These are phyloP conservation scores for Saksenaea vasiformis DNA, from an alignment of 371 early-diverging fungal genomes.

Conservation along the genomic window DNA sequence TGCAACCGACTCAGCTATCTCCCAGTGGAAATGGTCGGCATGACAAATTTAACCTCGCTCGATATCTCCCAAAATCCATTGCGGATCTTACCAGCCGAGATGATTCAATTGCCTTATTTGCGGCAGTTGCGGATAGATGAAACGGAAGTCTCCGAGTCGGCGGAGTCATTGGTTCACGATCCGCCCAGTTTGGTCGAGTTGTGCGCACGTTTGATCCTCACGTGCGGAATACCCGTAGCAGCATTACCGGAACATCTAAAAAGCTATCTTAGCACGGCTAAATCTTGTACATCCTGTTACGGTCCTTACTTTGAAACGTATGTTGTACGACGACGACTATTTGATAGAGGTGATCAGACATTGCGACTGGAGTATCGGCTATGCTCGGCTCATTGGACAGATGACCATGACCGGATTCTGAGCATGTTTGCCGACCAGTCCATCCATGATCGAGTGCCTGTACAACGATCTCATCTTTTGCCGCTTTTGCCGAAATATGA, in stretches of 20 bases:
- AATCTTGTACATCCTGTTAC: slow-evolving; percentile 83
- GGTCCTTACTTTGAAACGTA: slow-evolving; percentile 81
- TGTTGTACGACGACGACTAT: slow-evolving; percentile 60
- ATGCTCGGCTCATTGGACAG: slow-evolving; percentile 80
- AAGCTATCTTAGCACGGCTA: slow-evolving; percentile 64
- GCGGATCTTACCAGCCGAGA: slow-evolving; percentile 70
- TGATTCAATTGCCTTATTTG: slow-evolving; percentile 66
- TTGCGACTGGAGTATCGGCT: slow-evolving; percentile 74
- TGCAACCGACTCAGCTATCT: slow-evolving; percentile 57
- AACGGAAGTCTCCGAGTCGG: slow-evolving; percentile 47
- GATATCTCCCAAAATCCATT: slow-evolving; percentile 74
- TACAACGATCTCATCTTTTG: not conserved
- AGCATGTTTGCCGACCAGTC: slow-evolving; percentile 23
- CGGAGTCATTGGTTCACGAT: slow-evolving; percentile 22
- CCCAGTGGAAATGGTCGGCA: slow-evolving; percentile 54
- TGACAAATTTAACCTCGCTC: slow-evolving; percentile 50
- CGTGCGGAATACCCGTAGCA: slow-evolving; percentile 47
- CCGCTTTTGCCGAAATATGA: not conserved
- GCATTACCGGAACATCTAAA: slow-evolving; percentile 54
- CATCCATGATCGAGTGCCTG: not conserved
- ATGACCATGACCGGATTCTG: slow-evolving; percentile 63
- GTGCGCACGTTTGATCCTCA: slow-evolving; percentile 68
- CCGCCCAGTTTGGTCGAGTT: slow-evolving; percentile 70
- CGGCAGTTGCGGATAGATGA: slow-evolving; percentile 58
- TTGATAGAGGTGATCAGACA: slow-evolving; percentile 53